phyloP scores from a whole-genome alignment of 1,284 basidiomycete genomes.

The Tylopilus orsonianus region DNA sequence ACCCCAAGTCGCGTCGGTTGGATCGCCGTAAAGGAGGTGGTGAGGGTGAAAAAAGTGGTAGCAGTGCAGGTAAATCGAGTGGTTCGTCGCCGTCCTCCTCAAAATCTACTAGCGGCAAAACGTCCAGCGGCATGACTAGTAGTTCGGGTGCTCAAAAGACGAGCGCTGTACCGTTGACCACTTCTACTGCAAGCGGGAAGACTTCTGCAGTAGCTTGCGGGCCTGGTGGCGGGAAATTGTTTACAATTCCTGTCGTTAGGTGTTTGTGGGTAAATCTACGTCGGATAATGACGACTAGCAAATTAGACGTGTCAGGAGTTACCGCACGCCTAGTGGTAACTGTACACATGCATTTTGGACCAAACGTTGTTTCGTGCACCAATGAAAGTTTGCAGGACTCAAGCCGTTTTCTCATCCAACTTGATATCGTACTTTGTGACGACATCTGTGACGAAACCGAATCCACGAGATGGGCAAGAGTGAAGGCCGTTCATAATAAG shows the following conservation, averaged over 20 bases:
- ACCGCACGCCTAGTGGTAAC: no score
- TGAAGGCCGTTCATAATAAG: no score
- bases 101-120: conserved; percentile 18
- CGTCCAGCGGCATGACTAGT: conserved; percentile 17
- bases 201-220: conserved; percentile 38
- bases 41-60: conserved; percentile 27
- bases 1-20: conserved; percentile 4
- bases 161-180: conserved; percentile 28
- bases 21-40: conserved; percentile 33
- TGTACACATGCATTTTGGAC: no score
- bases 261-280: conserved; percentile 44
- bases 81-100: conserved; percentile 6
- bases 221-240: conserved; percentile 34
- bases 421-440: no score
- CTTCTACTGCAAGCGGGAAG: conserved; percentile 29
- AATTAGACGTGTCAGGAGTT: no score
- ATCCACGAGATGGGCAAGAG: no score
- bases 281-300: no score
- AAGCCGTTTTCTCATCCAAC: no score
- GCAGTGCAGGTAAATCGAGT: conserved; percentile 19
- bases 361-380: no score
- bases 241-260: conserved; percentile 39
- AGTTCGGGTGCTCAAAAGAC: conserved; percentile 19
- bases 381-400: no score
- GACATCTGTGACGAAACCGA: no score